These are phyloP conservation scores for Tetrapisispora taiwanensis DNA, from an alignment of 805 yeast genomes.

Conservation along the genomic window DNA sequence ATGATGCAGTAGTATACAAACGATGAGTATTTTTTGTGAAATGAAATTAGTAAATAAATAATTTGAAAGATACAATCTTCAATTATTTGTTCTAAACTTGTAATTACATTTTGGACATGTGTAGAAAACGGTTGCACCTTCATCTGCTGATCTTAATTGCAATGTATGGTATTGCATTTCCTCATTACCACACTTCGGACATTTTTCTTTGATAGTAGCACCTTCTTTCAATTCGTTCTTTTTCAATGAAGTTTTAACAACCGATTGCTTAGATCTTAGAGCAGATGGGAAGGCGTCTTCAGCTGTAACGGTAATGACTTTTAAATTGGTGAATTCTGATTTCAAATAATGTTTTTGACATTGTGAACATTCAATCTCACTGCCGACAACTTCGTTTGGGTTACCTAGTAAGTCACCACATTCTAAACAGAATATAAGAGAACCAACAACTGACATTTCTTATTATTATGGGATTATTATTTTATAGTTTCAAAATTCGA, in stretches of 20 bases:
- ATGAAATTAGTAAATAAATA: no score
- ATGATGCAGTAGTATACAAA: conserved; percentile 1
- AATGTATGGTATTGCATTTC: conserved; percentile 97
- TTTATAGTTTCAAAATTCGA: no score
- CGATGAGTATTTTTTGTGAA: no score
- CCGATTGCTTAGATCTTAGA: conserved; percentile 69
- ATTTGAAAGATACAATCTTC: conserved; percentile 5
- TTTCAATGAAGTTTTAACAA: conserved; percentile 76
- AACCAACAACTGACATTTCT: conserved; percentile 87
- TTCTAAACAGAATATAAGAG: conserved; percentile 82
- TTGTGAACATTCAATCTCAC: conserved; percentile 46
- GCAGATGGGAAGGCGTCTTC: conserved; percentile 91
- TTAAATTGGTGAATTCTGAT: conserved; percentile 56
- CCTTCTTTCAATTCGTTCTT: conserved; percentile 82
- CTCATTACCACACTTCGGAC: conserved; percentile 97
- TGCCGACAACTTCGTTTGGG: conserved; percentile 37
- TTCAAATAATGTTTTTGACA: conserved; percentile 33
- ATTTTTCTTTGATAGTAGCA: conserved; percentile 92
- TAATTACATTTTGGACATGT: conserved; percentile 91
- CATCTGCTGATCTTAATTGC: conserved; percentile 96
- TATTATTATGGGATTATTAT: background rate
- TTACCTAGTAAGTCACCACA: conserved; percentile 83
- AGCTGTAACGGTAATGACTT: conserved; percentile 79
- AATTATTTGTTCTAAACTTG: conserved; percentile 90
- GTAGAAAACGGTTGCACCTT: conserved; percentile 98